Evolutionary conservation across 805 yeast genomes (phyloP), one percentile per base, ranked within the genome.

Genomic region (Lachancea kluyveri): DNA sequence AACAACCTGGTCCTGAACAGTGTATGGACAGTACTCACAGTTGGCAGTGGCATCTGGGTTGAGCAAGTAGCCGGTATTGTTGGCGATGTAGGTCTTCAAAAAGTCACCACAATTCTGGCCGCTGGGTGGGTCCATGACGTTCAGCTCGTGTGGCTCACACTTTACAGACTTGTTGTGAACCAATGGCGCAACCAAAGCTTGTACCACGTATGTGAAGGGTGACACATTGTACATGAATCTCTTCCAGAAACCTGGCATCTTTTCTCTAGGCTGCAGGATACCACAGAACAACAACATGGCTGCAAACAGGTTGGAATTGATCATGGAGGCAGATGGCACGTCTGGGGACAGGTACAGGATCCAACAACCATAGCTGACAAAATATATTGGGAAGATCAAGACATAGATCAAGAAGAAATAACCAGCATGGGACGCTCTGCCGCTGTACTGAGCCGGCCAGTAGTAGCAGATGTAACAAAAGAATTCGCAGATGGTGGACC

Each of bases 21-120:
- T 43, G 46, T 72, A 62, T 21, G 74, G 60, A 60, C 95, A 85
- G 61, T 62, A 80, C 7, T 58, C 42, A 62, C 95, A 85, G 9
- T 48, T 36, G 1, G 59, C 46, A n/a, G 83, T 72, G 6, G 77
- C 65, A 24, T 41, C 32, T 6, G 64, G 54, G 36, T 67, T 50
- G n/a, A 30, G 26, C 17, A 75, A 38, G 48, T 73, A 73, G 16
- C 81, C 81, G 21, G 52, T 46, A 17, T 60, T 53, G 21, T 41
- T 32, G 3, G 43, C 36, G 16, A 69, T 49, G 45, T 58, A 65
- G 5, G 43, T 37, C 3, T 40, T 35, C 51, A 72, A 51, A 53
- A 54, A 75, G 13, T 54, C 50, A 11, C 63, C 68, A 57, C 82
- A 75, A 3, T 73, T 69, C 47, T 62, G 57, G 17, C 76, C 77